These are phyloP conservation scores for Prunus armeniaca DNA, from an alignment of 306 rosid species.

Conservation along the genomic window DNA sequence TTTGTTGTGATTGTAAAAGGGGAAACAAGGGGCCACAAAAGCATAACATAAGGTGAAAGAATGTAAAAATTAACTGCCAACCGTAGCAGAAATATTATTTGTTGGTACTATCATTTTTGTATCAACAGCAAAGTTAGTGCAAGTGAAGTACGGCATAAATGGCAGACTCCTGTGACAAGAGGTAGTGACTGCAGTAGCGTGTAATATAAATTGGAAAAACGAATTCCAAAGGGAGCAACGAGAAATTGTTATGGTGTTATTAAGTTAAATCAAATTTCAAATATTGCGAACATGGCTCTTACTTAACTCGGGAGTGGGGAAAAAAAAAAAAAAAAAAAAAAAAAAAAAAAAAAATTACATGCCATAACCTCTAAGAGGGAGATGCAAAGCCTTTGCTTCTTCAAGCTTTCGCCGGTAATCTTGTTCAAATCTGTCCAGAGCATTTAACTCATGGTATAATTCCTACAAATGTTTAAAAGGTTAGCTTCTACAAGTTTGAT, in stretches of 20 bases:
- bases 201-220: too few species aligned
- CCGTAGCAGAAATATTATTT: too few species aligned
- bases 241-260: neutral
- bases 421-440: conserved; percentile 80
- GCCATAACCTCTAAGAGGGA: conserved; percentile 74
- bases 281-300: too few species aligned
- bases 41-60: neutral
- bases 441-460: conserved; percentile 71
- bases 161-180: neutral
- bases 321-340: too few species aligned
- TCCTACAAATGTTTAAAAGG: conserved; percentile 45
- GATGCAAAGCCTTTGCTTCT: conserved; percentile 70
- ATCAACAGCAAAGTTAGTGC: neutral
- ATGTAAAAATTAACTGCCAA: too few species aligned
- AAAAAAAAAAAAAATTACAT: neutral
- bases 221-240: neutral
- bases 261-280: neutral
- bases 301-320: too few species aligned
- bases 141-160: conserved; percentile 3
- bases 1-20: neutral
- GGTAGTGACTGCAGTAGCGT: too few species aligned
- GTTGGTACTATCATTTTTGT: too few species aligned
- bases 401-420: conserved; percentile 68
- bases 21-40: neutral
- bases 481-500: conserved; percentile 23